These are phyloP conservation scores for Pseudozyma hubeiensis DNA, from an alignment of 1,284 basidiomycete species.

Conservation along the genomic window DNA sequence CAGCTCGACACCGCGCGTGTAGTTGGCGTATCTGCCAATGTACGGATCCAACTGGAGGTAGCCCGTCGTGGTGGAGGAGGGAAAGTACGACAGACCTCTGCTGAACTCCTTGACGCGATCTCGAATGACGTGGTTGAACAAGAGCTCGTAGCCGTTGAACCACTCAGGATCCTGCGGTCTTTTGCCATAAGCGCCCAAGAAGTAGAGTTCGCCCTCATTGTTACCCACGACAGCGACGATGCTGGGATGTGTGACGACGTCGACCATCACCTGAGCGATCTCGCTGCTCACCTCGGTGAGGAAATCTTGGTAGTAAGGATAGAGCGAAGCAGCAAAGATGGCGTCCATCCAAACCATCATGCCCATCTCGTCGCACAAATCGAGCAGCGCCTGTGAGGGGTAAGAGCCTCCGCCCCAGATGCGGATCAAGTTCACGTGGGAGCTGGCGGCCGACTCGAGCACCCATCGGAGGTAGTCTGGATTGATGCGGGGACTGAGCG, in stretches of 20 bases:
- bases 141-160: conserved; percentile 33
- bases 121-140: conserved; percentile 73
- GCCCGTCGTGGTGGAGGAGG: conserved; percentile 74
- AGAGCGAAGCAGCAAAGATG: conserved; percentile 73
- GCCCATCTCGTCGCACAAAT: conserved; percentile 75
- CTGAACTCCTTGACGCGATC: conserved; percentile 73
- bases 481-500: conserved; percentile 33
- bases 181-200: conserved; percentile 26
- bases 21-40: conserved; percentile 73
- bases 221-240: conserved; percentile 45
- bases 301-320: conserved; percentile 72
- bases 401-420: conserved; percentile 63
- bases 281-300: conserved; percentile 74
- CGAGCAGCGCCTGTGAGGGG: conserved; percentile 71
- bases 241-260: conserved; percentile 74
- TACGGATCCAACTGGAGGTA: conserved; percentile 75
- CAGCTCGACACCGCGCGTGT: conserved; percentile 72
- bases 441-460: conserved; percentile 29
- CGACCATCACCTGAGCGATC: conserved; percentile 74
- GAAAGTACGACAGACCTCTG: conserved; percentile 75
- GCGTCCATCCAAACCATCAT: conserved; percentile 77
- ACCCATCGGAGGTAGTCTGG: conserved; percentile 44
- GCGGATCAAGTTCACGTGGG: conserved; percentile 53
- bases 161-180: conserved; percentile 26
- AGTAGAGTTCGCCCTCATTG: conserved; percentile 54